Conservation (phyloP, 345 rosid genomes). For the Clausena lansium region DNA sequence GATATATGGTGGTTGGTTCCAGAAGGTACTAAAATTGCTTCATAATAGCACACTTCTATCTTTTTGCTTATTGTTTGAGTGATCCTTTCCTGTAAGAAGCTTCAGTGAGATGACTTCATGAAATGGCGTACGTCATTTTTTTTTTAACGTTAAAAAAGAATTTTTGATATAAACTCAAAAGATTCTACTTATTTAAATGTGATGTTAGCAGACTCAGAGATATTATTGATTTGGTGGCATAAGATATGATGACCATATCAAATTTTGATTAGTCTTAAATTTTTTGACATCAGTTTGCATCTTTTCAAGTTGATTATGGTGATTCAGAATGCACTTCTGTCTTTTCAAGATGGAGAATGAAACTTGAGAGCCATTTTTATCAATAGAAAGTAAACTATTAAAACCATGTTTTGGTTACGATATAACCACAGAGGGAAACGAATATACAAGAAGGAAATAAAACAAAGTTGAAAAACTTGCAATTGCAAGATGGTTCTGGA, state of each 20-base stretch:
- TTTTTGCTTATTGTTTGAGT: not conserved
- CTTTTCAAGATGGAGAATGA: not conserved
- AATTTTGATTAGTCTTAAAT: not conserved
- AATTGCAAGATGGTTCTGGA: not conserved
- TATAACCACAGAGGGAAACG: not conserved
- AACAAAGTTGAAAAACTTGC: not conserved
- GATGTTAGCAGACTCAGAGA: not conserved
- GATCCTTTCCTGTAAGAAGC: not conserved
- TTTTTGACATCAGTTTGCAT: not conserved
- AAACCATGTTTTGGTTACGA: not conserved
- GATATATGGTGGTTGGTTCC: slow-evolving; percentile 98
- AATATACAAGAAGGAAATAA: not conserved
- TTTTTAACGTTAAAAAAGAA: not conserved
- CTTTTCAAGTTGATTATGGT: not conserved
- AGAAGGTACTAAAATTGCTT: slow-evolving; percentile 56
- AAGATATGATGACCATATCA: not conserved
- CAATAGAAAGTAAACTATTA: not conserved
- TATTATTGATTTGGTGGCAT: not conserved
- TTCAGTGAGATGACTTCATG: not conserved
- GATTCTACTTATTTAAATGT: not conserved
- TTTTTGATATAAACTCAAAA: not conserved
- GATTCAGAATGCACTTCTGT: not conserved
- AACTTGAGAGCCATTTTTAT: not conserved
- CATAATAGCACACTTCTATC: not conserved
- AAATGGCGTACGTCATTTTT: not conserved